phyloP scores from a whole-genome alignment of 1,284 basidiomycete species.

The Ganoderma leucocontextum region DNA sequence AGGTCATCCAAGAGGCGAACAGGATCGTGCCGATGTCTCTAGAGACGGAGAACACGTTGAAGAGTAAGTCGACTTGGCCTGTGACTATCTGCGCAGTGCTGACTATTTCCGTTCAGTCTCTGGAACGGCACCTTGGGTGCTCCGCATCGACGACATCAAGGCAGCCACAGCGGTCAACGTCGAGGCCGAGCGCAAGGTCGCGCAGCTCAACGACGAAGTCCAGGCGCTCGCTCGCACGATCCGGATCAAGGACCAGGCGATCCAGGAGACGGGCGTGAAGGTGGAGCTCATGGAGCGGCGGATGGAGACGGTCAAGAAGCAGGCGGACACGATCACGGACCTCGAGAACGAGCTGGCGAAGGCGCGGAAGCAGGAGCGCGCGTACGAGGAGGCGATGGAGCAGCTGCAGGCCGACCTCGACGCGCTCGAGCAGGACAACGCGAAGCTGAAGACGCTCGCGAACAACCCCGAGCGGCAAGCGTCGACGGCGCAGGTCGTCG shows the following conservation, averaged over 20 bases:
- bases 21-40: constrained; percentile 76
- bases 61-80: constrained; percentile 60
- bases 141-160: constrained; percentile 89
- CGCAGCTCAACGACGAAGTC: constrained; percentile 88
- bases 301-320: constrained; percentile 90
- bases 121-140: constrained; percentile 87
- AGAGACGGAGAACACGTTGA: constrained; percentile 80
- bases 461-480: constrained; percentile 71
- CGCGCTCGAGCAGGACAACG: constrained; percentile 86
- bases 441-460: constrained; percentile 76
- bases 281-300: constrained; percentile 94
- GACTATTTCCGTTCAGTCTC: constrained; percentile 59
- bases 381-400: constrained; percentile 93
- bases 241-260: constrained; percentile 85
- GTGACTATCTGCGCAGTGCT: not conserved
- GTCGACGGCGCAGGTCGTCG: constrained; percentile 55
- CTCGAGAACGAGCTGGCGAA: constrained; percentile 86
- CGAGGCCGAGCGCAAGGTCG: constrained; percentile 90
- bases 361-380: constrained; percentile 85
- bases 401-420: constrained; percentile 92
- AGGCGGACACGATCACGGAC: constrained; percentile 84
- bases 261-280: constrained; percentile 92
- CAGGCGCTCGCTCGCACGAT: constrained; percentile 86
- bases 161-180: constrained; percentile 85
- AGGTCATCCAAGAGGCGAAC: constrained; percentile 76